Evolutionary conservation across 257 asterid species (phyloP), one percentile per base, ranked within the genome.

Genomic region (Lycium barbarum): DNA sequence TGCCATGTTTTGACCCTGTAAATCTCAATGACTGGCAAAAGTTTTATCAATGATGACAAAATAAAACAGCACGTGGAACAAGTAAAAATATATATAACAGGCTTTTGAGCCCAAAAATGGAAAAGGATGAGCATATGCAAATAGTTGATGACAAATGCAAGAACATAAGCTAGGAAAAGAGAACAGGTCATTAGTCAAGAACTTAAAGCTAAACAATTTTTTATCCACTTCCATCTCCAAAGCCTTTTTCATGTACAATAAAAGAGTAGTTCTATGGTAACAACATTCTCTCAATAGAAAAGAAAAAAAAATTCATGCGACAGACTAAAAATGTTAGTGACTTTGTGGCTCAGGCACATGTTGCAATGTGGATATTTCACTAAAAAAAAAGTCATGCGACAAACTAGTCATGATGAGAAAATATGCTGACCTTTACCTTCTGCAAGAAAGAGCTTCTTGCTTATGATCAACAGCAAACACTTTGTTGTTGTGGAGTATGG

Each of bases 1-100:
- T 91, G 74, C 91, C 89, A 57, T 87, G 90, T 83, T 88, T 93
- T 11, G 91, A 87, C 80, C 87, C 93, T 71, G 88, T 90, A 86
- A 67, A 72, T 85, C 85, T 86, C 89, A 92, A 73, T 12, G 90
- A 90, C 98, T 94, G 92, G 35, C 66, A 79, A 35, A 67, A 80
- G 87, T 72, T 66, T 47, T 68, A 67, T 43, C 70, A 84, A 83
- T 68, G 70, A 35, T 12, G 66, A 40, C 12, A 36, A 53, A 83
- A 54, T 0, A 83, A 47, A 33, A 53, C 49, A 47, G 67, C 54
- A 55, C 3, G 0, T 1, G 80, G 15, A 66, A 1, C 12, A 84
- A 15, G 84, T 79, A 63, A 49, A 49, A 66, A 76, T 20, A 70
- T 11, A 10, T 70, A 65, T 74, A 65, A 33, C 45, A 65, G 59